Evolutionary conservation across 1,139 yeast species (phyloP), one percentile per base, ranked within the genome.

Genomic region (Wickerhamiella pararugosa): DNA sequence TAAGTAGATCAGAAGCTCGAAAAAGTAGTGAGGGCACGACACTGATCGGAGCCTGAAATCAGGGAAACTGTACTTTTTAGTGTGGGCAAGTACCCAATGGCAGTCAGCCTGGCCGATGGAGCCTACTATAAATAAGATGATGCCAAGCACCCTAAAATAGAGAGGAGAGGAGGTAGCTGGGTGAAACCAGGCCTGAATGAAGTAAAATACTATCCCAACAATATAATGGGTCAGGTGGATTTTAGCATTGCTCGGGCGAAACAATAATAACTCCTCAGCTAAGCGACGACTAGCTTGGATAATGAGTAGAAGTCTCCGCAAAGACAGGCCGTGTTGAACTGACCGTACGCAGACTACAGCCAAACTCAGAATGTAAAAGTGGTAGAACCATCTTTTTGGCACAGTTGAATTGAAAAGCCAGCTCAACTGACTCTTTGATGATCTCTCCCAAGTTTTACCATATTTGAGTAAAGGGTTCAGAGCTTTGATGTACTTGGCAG

Each of bases 11-110:
- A 71, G 44, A 1, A 82, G 62, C 55, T 87, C 97, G 51, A 80
- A 81, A 11, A 79, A 64, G 53, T 86, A 87, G 58, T 87, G 96
- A 0, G 96, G 87, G 52, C 86, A 78, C 8, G 79, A 69, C 2
- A 73, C 67, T 9, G 54, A 53, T 34, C 58, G 58, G 57, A 83
- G 79, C 39, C 75, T 53, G 34, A 59, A 58, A 0, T 56, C 54
- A 0, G 96, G 96, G 30, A 73, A 55, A 0, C 76, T 64, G 59
- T 87, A 87, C 58, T 86, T 86, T 25, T 62, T 62, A 34, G 84
- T 63, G 4, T 59, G 51, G 0, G 92, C 69, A 45, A 87, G 65
- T 48, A 76, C 72, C 5, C 47, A 45, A 58, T 87, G 96, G 52
- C 73, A 72, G 25, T 50, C 50, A 49, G 54, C 66, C 58, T 87